These are phyloP conservation scores for Simmondsia chinensis DNA, from an alignment of 148 eudicot species.

Conservation along the genomic window DNA sequence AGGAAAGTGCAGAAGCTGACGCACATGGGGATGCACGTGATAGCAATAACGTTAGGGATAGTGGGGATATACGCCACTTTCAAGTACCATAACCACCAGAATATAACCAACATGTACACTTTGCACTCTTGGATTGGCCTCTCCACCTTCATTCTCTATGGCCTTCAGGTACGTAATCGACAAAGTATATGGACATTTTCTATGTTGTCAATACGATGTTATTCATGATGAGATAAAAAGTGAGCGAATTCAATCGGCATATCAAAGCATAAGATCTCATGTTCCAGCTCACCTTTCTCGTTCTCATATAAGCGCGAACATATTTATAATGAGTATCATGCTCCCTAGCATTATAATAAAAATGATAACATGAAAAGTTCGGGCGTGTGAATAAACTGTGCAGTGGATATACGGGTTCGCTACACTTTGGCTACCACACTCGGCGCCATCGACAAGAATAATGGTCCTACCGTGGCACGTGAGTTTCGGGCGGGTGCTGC, in stretches of 20 bases:
- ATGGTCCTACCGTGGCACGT: slow-evolving; percentile 55
- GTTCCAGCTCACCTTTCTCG: too few relatives aligned
- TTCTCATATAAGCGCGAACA: too few relatives aligned
- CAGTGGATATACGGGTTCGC: slow-evolving; percentile 69
- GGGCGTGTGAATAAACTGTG: too few relatives aligned
- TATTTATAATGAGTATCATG: too few relatives aligned
- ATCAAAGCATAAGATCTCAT: too few relatives aligned
- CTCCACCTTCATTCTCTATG: slow-evolving; percentile 51
- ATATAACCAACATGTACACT: slow-evolving; percentile 38
- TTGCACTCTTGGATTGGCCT: slow-evolving; percentile 91
- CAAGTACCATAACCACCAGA: slow-evolving; percentile 39
- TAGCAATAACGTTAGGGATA: slow-evolving; percentile 54
- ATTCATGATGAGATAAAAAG: too few relatives aligned
- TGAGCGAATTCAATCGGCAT: too few relatives aligned
- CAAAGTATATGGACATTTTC: background rate
- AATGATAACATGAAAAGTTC: too few relatives aligned
- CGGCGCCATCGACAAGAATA: slow-evolving; percentile 21
- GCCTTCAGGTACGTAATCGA: slow-evolving; percentile 44
- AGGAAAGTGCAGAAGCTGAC: slow-evolving; percentile 27
- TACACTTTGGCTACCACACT: slow-evolving; percentile 34
- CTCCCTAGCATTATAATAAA: too few relatives aligned
- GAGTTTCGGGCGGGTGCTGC: slow-evolving; percentile 43
- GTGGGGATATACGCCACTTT: slow-evolving; percentile 61
- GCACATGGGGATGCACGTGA: slow-evolving; percentile 36
- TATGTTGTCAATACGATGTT: too few relatives aligned